Conservation (phyloP, 352 stramenopile species). For the Plasmopara muralis region DNA sequence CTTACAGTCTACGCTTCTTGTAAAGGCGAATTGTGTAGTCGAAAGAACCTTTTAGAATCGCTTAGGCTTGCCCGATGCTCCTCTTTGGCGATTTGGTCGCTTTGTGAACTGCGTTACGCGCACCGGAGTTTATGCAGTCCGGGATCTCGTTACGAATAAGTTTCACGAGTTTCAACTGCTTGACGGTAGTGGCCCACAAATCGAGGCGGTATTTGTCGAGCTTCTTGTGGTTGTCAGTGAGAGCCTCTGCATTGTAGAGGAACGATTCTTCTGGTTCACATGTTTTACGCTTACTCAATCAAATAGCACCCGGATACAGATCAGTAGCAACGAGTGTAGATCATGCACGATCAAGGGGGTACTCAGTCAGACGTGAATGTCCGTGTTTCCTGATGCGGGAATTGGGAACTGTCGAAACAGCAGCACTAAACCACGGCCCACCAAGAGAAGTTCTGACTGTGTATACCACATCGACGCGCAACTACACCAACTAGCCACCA, state of each 20-base stretch:
- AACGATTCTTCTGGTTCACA: conserved; percentile 8
- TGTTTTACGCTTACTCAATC: conserved; percentile 12
- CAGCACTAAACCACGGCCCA: conserved; percentile 7
- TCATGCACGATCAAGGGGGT: conserved; percentile 5
- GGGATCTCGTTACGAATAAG: conserved; percentile 3
- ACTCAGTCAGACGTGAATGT: background rate
- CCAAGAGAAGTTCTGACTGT: conserved; percentile 7
- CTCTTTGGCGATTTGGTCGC: conserved; percentile 1
- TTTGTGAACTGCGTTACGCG: conserved; percentile 4
- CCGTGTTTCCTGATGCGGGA: conserved; percentile 5
- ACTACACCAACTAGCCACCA: conserved; percentile 14
- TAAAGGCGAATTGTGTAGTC: background rate
- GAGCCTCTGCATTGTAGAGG: conserved; percentile 5
- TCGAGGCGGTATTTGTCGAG: background rate
- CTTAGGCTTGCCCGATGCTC: background rate
- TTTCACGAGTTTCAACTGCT: too few species aligned
- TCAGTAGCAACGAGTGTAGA: conserved; percentile 9
- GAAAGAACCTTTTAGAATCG: conserved; percentile 4
- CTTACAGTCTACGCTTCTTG: conserved; percentile 1
- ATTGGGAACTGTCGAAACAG: background rate
- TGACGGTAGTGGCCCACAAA: too few species aligned
- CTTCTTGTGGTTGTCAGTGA: conserved; percentile 1
- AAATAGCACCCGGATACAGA: conserved; percentile 1
- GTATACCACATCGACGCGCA: conserved; percentile 6
- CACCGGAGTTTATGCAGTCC: conserved; percentile 4